Percentiles rank a stretch among this genome's conserved stretches.
phyloP scores from a whole-genome alignment of 305 asterid genomes.

The Rubia balearica region DNA sequence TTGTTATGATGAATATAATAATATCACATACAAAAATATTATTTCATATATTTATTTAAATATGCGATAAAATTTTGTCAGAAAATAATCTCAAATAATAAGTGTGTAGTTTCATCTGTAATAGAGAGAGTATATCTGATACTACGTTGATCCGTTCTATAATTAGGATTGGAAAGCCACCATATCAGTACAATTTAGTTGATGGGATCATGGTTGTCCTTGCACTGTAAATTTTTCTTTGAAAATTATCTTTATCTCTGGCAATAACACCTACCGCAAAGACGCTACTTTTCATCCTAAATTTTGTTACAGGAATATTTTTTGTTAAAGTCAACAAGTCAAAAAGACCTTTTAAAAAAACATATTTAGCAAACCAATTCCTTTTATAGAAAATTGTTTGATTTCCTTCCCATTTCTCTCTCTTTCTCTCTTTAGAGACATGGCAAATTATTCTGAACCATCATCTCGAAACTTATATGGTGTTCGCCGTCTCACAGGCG shows the following conservation, averaged over 20 bases:
- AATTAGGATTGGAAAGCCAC: too few relatives aligned
- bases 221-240: background rate
- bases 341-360: background rate
- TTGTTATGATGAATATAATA: too few relatives aligned
- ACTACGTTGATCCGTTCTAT: too few relatives aligned
- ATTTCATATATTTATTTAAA: too few relatives aligned
- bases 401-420: background rate
- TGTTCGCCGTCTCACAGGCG: slow-evolving; percentile 36
- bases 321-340: background rate
- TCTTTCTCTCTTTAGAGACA: slow-evolving; percentile 20
- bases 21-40: too few relatives aligned
- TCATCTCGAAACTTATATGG: slow-evolving; percentile 34
- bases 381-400: background rate
- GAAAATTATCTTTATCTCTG: too few relatives aligned
- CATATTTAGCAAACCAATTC: background rate
- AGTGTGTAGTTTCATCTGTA: too few relatives aligned
- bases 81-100: too few relatives aligned
- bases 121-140: too few relatives aligned
- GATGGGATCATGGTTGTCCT: background rate
- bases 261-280: too few relatives aligned
- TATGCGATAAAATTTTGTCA: too few relatives aligned
- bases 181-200: too few relatives aligned
- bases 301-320: background rate
- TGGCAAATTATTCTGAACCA: slow-evolving; percentile 51
- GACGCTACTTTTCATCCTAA: background rate